Evolutionary conservation across 768 basidiomycete genomes (phyloP), one percentile per base, ranked within the genome.

Genomic region (Leccinum pellstonianum): DNA sequence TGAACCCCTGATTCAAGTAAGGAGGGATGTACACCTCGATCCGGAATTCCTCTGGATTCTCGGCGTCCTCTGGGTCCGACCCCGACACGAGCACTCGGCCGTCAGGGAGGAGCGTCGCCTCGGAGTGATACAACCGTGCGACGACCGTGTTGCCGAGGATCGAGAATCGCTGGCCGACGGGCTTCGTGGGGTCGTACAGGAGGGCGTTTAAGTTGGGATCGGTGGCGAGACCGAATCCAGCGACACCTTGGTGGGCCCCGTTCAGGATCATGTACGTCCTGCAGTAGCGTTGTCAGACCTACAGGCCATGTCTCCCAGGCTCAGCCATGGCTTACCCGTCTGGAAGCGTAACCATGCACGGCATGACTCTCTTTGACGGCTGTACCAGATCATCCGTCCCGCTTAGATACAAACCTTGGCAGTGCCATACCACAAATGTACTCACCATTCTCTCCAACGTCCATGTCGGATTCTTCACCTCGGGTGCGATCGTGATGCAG

Each of bases 1-100:
- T 70, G 61, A 80, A 74, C 10, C 88, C 88, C 62, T 82, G 74
- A 62, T 75, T 85, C 60, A 93, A 81, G 73, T 96, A 98, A 15
- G 90, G 91, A 6, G 96, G 96, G 66, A 90, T 82, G 76, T 96
- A 97, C 27, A 88, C 86, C 70, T 89, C 81, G 63, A 81, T 82
- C 12, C 93, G 82, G 74, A 91, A 87, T 69, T 95, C 91, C 63
- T 94, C 86, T 85, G 25, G 25, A 27, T 27, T 27, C 25, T 27
- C 1, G 25, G 6, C 1, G 25, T 27, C 25, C 68, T 88, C 75
- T 7, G 87, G 88, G 64, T 89, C 90, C 10, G 88, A 90, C 1
- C 90, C 91, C 10, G 90, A 88, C 43, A 93, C 78, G 52, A 92
- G 75, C 29, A 92, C 81, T 5, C 88, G 84, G 4, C 86, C 91